These are phyloP conservation scores for Picea engelmannii DNA, from an alignment of 83 land plant species.

Conservation along the genomic window DNA sequence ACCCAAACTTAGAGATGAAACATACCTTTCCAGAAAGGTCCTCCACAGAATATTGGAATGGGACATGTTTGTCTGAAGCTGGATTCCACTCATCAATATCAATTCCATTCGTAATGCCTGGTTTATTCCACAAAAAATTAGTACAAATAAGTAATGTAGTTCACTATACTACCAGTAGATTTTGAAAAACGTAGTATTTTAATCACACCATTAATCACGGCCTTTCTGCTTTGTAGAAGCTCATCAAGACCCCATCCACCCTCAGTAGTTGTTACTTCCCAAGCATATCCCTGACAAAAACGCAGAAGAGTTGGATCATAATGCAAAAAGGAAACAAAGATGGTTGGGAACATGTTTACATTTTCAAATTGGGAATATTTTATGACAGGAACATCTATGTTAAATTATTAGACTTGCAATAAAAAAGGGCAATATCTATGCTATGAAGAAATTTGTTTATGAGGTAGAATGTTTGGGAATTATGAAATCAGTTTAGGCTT, in stretches of 20 bases:
- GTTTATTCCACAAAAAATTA: not conserved
- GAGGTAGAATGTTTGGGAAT: not conserved
- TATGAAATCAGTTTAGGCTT: not conserved
- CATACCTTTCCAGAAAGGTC: slow-evolving; percentile 87
- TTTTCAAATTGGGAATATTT: not conserved
- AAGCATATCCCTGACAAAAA: slow-evolving; percentile 78
- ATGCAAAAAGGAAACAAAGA: not conserved
- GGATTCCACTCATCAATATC: slow-evolving; percentile 90
- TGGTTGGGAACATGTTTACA: not conserved
- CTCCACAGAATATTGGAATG: slow-evolving; percentile 56
- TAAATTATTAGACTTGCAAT: not conserved
- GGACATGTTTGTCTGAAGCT: slow-evolving; percentile 60
- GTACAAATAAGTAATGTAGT: not conserved
- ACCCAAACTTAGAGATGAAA: not conserved
- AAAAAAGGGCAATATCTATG: not conserved
- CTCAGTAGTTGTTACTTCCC: slow-evolving; percentile 92
- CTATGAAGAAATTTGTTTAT: not conserved
- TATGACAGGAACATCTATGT: not conserved
- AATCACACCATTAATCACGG: slow-evolving; percentile 67
- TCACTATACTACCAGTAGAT: slow-evolving; percentile 7
- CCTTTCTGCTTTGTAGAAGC: slow-evolving; percentile 62
- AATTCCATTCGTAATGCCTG: slow-evolving; percentile 93
- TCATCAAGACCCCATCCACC: slow-evolving; percentile 92
- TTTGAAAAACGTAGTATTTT: not conserved
- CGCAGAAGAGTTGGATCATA: not conserved